Evolutionary conservation across 2,329 filamentous ascomycete species (phyloP).

Genomic region (Exophiala dermatitidis): DNA sequence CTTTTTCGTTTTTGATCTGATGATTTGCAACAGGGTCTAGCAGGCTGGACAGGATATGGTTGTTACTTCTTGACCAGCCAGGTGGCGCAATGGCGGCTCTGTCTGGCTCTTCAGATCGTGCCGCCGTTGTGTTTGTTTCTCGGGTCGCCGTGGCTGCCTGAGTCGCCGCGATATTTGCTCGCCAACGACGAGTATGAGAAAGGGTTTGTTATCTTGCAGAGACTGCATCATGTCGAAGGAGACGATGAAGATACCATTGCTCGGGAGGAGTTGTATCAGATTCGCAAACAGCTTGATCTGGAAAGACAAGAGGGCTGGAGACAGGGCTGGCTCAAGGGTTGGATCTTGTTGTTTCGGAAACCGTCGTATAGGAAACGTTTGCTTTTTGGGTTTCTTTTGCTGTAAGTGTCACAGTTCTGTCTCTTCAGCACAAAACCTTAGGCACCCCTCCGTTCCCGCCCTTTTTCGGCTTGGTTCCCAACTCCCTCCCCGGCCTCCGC

Average conservation of each 20-base stretch:
- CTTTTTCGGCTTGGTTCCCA: too few species aligned
- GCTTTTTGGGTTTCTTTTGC: conserved; percentile 17
- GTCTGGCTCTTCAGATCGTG: conserved; percentile 7
- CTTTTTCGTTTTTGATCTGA: background rate
- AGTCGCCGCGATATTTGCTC: conserved; percentile 9
- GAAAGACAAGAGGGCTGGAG: conserved; percentile 16
- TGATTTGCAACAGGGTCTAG: conserved; percentile 5
- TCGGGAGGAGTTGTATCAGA: conserved; percentile 36
- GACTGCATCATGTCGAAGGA: conserved; percentile 37
- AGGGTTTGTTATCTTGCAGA: conserved; percentile 29
- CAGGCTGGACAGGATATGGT: conserved; percentile 18
- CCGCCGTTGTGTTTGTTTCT: conserved; percentile 7
- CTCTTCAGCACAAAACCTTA: background rate
- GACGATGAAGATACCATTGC: conserved; percentile 35
- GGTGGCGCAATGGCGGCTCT: conserved; percentile 19
- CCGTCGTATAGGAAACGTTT: conserved; percentile 19
- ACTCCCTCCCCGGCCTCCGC: too few species aligned
- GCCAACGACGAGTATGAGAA: conserved; percentile 4
- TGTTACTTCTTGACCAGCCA: conserved; percentile 8
- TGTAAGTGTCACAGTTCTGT: conserved; percentile 29
- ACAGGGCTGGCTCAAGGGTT: conserved; percentile 16
- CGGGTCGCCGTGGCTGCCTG: conserved; percentile 9
- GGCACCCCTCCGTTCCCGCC: too few species aligned
- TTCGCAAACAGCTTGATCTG: conserved; percentile 17
- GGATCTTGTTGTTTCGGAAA: conserved; percentile 15